These are phyloP conservation scores for Xylaria sp. DNA, from an alignment of 2,329 filamentous ascomycete species.

Conservation along the genomic window DNA sequence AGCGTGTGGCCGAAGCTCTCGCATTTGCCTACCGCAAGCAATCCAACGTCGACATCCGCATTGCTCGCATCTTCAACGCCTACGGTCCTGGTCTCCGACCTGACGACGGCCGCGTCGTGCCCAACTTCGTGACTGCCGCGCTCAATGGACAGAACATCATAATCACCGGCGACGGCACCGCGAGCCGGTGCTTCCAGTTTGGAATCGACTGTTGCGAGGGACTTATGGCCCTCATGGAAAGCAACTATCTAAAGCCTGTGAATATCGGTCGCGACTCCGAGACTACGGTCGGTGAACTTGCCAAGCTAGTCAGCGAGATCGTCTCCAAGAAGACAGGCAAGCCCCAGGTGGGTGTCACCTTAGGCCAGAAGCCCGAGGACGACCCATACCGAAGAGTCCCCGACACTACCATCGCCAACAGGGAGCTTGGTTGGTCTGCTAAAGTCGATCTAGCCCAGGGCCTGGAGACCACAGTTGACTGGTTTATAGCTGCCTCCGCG, in stretches of 20 bases:
- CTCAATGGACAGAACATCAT: neutral
- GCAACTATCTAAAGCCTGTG: neutral
- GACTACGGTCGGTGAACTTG: neutral
- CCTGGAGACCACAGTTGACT: neutral
- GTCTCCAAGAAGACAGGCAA: neutral
- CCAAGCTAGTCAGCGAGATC: neutral
- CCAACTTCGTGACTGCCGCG: neutral
- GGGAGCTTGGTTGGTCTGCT: neutral
- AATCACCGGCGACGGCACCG: neutral
- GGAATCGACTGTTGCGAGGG: neutral
- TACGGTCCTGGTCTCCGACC: neutral
- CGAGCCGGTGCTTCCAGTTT: neutral
- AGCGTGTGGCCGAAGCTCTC: neutral
- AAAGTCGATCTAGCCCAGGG: neutral
- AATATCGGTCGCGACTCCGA: neutral
- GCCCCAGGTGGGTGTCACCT: neutral
- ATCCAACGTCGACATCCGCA: neutral
- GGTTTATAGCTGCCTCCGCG: neutral
- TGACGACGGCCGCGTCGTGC: neutral
- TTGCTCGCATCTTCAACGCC: neutral
- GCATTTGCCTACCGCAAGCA: neutral
- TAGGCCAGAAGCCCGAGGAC: neutral
- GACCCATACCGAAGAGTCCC: neutral
- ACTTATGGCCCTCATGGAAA: neutral
- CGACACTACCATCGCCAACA: neutral